Base-by-base conservation (phyloP, 2,329 filamentous ascomycete species). In the Calonectria ilicicola region DNA sequence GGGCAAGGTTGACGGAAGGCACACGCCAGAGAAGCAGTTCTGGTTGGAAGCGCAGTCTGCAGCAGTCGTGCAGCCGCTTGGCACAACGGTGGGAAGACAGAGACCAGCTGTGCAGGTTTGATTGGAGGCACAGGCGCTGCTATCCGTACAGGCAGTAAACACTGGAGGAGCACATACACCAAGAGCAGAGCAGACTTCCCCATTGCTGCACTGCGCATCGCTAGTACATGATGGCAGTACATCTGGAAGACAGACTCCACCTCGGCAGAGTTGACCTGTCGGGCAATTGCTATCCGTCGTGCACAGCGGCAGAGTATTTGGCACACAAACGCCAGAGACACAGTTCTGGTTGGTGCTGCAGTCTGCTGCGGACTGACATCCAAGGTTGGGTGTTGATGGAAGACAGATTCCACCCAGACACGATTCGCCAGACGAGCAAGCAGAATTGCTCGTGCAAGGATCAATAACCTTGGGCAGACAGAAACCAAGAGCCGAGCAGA, bases 241-340 rank as follows among this genome's bases (percentile, higher is more conserved):
- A 0, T 27, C 23, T 6, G 67, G 67, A n/a, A 69, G 35, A 53
- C 67, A 69, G 6, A 69, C 46, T 27, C 67, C 67, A 15, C 56
- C 63, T 17, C 21, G n/a, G 23, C 69, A 71, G 3, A 14, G 42
- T 19, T 71, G 62, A 3, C 27, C 27, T 1, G 27, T 12, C 21
- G 23, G 5, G 6, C 69, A 71, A 9, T 53, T 23, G 17, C 44
- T 27, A 9, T 67, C 53, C 15, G 17, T 29, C 3, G 63, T 67
- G 26, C 69, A 71, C 2, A 42, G 17, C 1, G 63, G 63, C 2
- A 71, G 8, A 9, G 49, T 40, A 21, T 49, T 19, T 0, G 69
- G 69, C 7, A 71, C 19, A 29, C 69, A 71, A 3, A 71, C 32
- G 12, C 69, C 69, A 21, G 42, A 8, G 2, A 66, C 63, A 8